phyloP scores from a whole-genome alignment of 805 yeast species.

The Wickerhamomyces queroliae region DNA sequence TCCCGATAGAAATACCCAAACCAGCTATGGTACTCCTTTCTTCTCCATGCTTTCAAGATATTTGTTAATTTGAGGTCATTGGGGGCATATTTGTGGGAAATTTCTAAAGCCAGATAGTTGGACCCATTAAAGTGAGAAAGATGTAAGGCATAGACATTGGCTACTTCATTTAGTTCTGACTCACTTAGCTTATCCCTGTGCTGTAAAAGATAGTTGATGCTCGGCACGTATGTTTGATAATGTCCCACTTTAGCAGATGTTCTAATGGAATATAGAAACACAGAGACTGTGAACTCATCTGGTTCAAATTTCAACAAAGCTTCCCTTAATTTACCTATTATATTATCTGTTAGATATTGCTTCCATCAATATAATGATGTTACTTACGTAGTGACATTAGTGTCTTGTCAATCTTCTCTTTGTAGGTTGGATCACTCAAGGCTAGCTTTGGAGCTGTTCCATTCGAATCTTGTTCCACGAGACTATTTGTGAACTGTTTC shows the following conservation, averaged over 20 bases:
- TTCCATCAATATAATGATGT: too few relatives aligned
- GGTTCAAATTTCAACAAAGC: conserved; percentile 36
- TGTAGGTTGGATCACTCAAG: not conserved
- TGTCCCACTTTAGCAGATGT: conserved; percentile 42
- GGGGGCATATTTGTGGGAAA: conserved; percentile 22
- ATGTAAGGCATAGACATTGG: conserved; percentile 39
- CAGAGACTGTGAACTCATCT: conserved; percentile 37
- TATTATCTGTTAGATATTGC: not conserved
- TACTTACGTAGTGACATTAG: conserved; percentile 28
- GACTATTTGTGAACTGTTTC: not conserved
- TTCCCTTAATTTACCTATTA: conserved; percentile 47
- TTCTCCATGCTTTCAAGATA: conserved; percentile 27
- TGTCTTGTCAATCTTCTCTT: conserved; percentile 21
- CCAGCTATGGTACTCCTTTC: conserved; percentile 28
- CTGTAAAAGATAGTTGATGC: conserved; percentile 32
- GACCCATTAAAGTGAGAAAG: conserved; percentile 20
- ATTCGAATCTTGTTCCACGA: not conserved
- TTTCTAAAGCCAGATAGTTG: conserved; percentile 12
- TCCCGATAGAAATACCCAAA: conserved; percentile 18
- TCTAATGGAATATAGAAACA: conserved; percentile 44
- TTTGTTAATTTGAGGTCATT: conserved; percentile 29
- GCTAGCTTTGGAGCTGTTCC: not conserved
- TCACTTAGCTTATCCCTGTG: conserved; percentile 14
- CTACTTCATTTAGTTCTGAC: conserved; percentile 35
- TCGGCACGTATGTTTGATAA: conserved; percentile 53